Base-by-base conservation (phyloP, 2,329 filamentous ascomycete genomes). In the Botrytis fabae region DNA sequence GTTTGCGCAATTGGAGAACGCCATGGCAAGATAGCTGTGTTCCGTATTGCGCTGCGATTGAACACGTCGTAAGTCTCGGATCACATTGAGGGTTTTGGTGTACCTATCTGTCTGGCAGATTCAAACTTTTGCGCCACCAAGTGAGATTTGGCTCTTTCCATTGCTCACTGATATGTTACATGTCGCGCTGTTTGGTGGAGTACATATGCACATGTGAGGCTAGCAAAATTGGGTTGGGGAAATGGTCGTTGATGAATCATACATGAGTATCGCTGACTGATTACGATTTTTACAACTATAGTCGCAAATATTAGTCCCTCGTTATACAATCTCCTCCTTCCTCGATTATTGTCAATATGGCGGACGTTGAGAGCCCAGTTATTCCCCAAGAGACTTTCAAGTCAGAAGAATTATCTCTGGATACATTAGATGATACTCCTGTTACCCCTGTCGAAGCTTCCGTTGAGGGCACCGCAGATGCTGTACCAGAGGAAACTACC, bases 401-500 rank as follows among this genome's bases (percentile, higher is more conserved):
- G 20, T 18, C 35, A 54, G 64, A 57, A 42, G 46, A 54, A 42
- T 16, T 25, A 54, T 32, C 48, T 42, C 38, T 48, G 54, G 64
- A 68, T 12, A 57, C 28, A 44, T 42, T 64, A 35, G 70, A 71
- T 22, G 60, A 66, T n/a, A 54, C 48, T 54, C 48, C 48, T 54
- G 48, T 54, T 22, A 42, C 64, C 48, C 57, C 60, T 32, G 64
- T 48, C 38, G 70, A 68, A 60, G 62, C 40, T 35, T 12, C 51
- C 22, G 42, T 20, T n/a, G 70, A 72, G 48, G 40, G 46, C 42
- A 72, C 62, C 35, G 62, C 70, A 68, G 70, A 72, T 72, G 63
- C 42, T 72, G 63, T 59, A 48, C 28, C 44, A 51, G 78, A 80
- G 46, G 78, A 80, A 68, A 74, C 75, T 60, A 70, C 78, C 54